Conservation (phyloP, 2,329 filamentous ascomycete genomes). For the Nothopassalora personata region DNA sequence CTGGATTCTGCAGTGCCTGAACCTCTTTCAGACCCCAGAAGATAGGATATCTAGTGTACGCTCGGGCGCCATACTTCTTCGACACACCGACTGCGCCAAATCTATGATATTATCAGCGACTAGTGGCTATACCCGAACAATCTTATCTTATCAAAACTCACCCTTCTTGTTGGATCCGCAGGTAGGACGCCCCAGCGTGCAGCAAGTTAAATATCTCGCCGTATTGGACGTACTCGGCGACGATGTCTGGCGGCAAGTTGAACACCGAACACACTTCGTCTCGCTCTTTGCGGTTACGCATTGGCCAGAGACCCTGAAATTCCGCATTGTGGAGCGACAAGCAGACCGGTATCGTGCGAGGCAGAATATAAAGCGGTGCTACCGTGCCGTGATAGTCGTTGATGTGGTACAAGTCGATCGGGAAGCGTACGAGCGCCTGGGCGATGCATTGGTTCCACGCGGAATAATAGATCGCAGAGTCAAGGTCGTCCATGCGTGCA, state of each 20-base stretch:
- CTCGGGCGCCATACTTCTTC: conserved; percentile 61
- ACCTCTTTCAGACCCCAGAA: conserved; percentile 61
- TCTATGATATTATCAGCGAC: background rate
- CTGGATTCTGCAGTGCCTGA: conserved; percentile 59
- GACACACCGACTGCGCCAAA: conserved; percentile 64
- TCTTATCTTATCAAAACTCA: background rate
- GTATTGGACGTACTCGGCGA: conserved; percentile 59
- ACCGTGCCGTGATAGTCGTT: conserved; percentile 59
- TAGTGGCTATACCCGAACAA: too few species aligned
- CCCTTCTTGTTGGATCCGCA: conserved; percentile 60
- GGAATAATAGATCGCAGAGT: conserved; percentile 61
- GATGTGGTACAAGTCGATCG: conserved; percentile 57
- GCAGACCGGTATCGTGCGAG: conserved; percentile 54
- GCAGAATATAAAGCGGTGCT: conserved; percentile 59
- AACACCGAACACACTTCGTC: conserved; percentile 59
- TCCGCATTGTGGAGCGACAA: conserved; percentile 63
- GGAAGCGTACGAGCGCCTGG: conserved; percentile 55
- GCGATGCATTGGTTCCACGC: conserved; percentile 66
- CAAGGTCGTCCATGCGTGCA: conserved; percentile 61
- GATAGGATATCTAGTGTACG: conserved; percentile 60
- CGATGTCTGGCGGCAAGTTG: conserved; percentile 52
- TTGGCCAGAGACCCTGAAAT: conserved; percentile 63
- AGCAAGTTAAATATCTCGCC: conserved; percentile 63
- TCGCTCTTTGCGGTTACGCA: conserved; percentile 55
- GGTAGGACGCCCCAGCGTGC: conserved; percentile 58